Base-by-base conservation (phyloP, 1,139 yeast species). In the Taiozyma sp. region DNA sequence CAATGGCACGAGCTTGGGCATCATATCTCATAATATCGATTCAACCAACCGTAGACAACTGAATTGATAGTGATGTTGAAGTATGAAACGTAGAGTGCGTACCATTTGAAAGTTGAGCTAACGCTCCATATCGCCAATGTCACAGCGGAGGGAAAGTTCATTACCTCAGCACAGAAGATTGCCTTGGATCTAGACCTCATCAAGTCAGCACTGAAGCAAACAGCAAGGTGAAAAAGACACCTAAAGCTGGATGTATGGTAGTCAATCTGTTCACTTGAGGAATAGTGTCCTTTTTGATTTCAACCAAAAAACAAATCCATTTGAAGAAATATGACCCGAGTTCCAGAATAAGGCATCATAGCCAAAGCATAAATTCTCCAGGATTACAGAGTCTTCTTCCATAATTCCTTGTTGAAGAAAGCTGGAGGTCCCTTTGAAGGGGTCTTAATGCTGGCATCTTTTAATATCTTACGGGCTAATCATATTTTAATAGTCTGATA, bases 401-500 rank as follows among this genome's bases (percentile, higher is more conserved):
- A 79, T 29, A 71, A 59, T 9, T 69, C 56, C 51, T 51, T 47
- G 47, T 55, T 55, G 49, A 74, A 66, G 47, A 73, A 65, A 8
- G 44, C 47, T 6, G 54, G 54, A 16, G 54, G 78, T 66, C 55
- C 81, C 70, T 64, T 77, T 78, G 54, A 79, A 72, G 45, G 83
- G 75, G 65, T 78, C 77, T 75, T 52, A 72, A 67, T 51, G n/a
- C 70, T 71, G 13, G 50, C 51, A 14, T 56, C 48, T 43, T 46
- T 49, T 23, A 54, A 45, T 40, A 54, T 52, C 41, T 51, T 53
- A 43, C 69, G 58, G 19, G 71, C 70, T 10, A 72, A 48, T 48
- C 68, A 2, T 60, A 44, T 70, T 68, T 48, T 73, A 76, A 49
- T 71, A 75, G 23, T 67, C 65, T 14, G 70, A 65, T n/a, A 59